These are phyloP conservation scores for Thraustotheca clavata DNA, from an alignment of 352 stramenopile species.

Conservation along the genomic window DNA sequence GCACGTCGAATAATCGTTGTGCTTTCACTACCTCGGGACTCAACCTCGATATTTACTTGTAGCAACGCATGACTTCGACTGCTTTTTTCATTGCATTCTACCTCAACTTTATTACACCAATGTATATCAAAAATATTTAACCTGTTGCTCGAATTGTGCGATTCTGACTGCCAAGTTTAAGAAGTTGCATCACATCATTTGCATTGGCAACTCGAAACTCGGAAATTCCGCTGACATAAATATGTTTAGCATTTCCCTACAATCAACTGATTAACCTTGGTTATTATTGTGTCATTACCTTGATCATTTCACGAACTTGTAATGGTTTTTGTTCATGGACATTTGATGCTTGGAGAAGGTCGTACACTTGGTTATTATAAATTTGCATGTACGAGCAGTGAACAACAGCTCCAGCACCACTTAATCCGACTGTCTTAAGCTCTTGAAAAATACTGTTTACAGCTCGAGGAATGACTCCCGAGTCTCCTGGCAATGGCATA, in stretches of 20 bases:
- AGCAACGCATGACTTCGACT: slow-evolving; percentile 82
- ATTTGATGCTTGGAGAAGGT: slow-evolving; percentile 42
- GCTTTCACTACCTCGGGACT: slow-evolving; percentile 52
- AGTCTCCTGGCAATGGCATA: not conserved
- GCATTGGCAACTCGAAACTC: slow-evolving; percentile 80
- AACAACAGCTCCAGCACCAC: slow-evolving; percentile 55
- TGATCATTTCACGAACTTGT: slow-evolving; percentile 31
- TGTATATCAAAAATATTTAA: not conserved
- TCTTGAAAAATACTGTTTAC: slow-evolving; percentile 81
- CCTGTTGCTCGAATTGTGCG: slow-evolving; percentile 80
- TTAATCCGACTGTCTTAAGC: slow-evolving; percentile 34
- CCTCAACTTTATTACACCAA: not conserved
- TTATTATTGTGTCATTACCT: slow-evolving; percentile 37
- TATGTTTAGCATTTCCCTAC: slow-evolving; percentile 68
- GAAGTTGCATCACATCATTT: slow-evolving; percentile 67
- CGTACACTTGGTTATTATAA: slow-evolving; percentile 82
- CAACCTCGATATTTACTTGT: slow-evolving; percentile 74
- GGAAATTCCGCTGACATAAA: slow-evolving; percentile 86
- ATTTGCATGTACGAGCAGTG: slow-evolving; percentile 90
- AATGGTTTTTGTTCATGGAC: slow-evolving; percentile 16
- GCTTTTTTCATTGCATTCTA: slow-evolving; percentile 74
- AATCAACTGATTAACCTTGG: slow-evolving; percentile 54
- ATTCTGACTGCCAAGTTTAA: slow-evolving; percentile 70
- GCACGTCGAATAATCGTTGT: slow-evolving; percentile 63
- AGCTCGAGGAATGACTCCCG: slow-evolving; percentile 75